phyloP scores from a whole-genome alignment of 495 filamentous ascomycete genomes.

The Trichocladium uniseriatum region DNA sequence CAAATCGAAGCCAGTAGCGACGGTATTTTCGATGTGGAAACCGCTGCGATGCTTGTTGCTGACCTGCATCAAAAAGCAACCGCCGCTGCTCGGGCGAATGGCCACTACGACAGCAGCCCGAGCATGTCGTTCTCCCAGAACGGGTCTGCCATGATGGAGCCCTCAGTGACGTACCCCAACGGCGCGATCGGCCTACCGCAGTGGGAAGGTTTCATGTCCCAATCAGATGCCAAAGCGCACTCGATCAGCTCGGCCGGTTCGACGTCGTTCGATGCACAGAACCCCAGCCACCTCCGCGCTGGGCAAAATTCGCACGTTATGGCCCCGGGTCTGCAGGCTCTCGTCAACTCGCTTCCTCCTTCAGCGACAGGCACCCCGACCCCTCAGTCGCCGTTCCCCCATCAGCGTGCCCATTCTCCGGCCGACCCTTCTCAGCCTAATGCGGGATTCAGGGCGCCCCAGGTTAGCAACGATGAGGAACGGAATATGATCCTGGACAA shows the following conservation, averaged over 20 bases:
- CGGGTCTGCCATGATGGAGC: slow-evolving; percentile 56
- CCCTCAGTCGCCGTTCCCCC: slow-evolving; percentile 55
- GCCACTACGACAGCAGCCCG: slow-evolving; percentile 57
- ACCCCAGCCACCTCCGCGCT: slow-evolving; percentile 54
- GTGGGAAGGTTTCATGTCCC: slow-evolving; percentile 75
- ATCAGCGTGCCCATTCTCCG: slow-evolving; percentile 57
- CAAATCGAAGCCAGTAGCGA: slow-evolving; percentile 92
- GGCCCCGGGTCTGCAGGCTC: slow-evolving; percentile 53
- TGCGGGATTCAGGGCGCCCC: slow-evolving; percentile 57
- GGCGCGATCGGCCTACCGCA: slow-evolving; percentile 73
- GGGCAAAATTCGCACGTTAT: slow-evolving; percentile 55
- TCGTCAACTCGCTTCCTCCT: slow-evolving; percentile 58
- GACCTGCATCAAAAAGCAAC: slow-evolving; percentile 96
- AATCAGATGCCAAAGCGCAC: slow-evolving; percentile 57
- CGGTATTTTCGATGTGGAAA: slow-evolving; percentile 94
- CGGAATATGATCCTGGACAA: slow-evolving; percentile 74
- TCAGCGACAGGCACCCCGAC: slow-evolving; percentile 71
- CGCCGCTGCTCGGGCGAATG: slow-evolving; percentile 58
- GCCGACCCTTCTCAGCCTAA: slow-evolving; percentile 44
- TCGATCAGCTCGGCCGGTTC: slow-evolving; percentile 56
- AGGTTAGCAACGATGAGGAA: slow-evolving; percentile 67
- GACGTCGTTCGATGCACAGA: slow-evolving; percentile 58
- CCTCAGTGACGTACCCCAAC: slow-evolving; percentile 58
- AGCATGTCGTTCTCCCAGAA: slow-evolving; percentile 66
- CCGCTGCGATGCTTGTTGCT: slow-evolving; percentile 97